Percentiles rank a stretch among this genome's conserved stretches.
These are phyloP conservation scores for Entophlyctis luteolus DNA, from an alignment of 192 early-diverging fungal species.

Conservation along the genomic window DNA sequence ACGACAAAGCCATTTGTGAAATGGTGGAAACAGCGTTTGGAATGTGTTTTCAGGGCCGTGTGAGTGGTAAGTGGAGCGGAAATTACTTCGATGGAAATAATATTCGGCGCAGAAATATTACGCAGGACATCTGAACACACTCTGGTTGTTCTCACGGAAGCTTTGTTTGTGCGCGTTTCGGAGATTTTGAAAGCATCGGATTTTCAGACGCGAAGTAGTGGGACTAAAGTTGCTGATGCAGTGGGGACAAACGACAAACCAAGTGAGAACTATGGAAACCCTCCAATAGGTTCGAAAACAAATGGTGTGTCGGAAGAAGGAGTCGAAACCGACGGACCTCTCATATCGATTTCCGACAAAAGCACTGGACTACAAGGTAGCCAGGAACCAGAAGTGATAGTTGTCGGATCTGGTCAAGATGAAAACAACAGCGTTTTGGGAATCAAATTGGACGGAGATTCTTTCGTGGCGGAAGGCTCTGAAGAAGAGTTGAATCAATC, in stretches of 20 bases:
- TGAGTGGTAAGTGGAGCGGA: slow-evolving; percentile 55
- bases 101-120: too few relatives aligned
- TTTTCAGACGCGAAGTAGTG: background rate
- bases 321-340: background rate
- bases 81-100: background rate
- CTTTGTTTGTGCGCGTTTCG: slow-evolving; percentile 63
- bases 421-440: background rate
- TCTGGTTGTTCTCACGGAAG: slow-evolving; percentile 66
- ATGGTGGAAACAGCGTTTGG: slow-evolving; percentile 96
- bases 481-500: background rate
- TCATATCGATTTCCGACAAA: slow-evolving; percentile 17
- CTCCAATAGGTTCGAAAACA: too few relatives aligned
- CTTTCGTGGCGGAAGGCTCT: background rate
- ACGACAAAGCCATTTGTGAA: slow-evolving; percentile 91
- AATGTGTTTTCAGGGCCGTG: slow-evolving; percentile 91
- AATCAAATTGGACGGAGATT: background rate
- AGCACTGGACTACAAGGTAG: background rate
- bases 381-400: slow-evolving; percentile 16
- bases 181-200: slow-evolving; percentile 15
- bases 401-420: background rate
- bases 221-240: background rate
- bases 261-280: too few relatives aligned
- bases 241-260: background rate
- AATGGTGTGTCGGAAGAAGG: slow-evolving; percentile 1
- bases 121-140: slow-evolving; percentile 79